These are phyloP conservation scores for Leishmania lainsoni DNA, from an alignment of 208 protist species.

Conservation along the genomic window DNA sequence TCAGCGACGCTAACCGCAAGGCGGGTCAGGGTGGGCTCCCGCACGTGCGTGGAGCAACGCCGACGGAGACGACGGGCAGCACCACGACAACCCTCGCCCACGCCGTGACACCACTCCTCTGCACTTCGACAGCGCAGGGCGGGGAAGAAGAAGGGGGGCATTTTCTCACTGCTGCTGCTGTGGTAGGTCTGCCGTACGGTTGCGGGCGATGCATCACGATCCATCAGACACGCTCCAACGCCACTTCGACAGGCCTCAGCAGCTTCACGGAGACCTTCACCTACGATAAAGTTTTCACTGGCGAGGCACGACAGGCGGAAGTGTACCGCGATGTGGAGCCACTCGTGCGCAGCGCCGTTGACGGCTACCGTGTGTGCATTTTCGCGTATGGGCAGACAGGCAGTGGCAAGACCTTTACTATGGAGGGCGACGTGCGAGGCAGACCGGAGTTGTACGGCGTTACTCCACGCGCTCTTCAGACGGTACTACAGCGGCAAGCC, in stretches of 20 bases:
- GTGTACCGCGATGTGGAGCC: constrained; percentile 91
- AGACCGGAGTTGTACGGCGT: constrained; percentile 59
- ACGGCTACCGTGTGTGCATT: constrained; percentile 91
- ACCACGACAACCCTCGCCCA: not conserved
- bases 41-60: not conserved
- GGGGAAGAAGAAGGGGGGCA: not conserved
- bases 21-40: not conserved
- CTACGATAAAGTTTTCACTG: constrained; percentile 58
- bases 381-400: constrained; percentile 95
- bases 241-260: constrained; percentile 64
- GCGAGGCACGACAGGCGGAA: constrained; percentile 44
- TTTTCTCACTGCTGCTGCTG: not conserved
- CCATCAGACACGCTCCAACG: constrained; percentile 63
- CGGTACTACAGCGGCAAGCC: constrained; percentile 69
- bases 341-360: constrained; percentile 89
- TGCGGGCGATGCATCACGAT: constrained; percentile 33
- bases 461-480: constrained; percentile 81
- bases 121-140: not conserved
- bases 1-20: not conserved
- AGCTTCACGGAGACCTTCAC: constrained; percentile 42
- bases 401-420: constrained; percentile 92
- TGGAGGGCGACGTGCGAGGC: constrained; percentile 68
- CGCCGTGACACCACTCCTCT: not conserved
- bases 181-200: constrained; percentile 1
- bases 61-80: not conserved